Evolutionary conservation across 179 eudicot genomes (phyloP), one percentile per base, ranked within the genome.

Genomic region (Spergularia azorica): DNA sequence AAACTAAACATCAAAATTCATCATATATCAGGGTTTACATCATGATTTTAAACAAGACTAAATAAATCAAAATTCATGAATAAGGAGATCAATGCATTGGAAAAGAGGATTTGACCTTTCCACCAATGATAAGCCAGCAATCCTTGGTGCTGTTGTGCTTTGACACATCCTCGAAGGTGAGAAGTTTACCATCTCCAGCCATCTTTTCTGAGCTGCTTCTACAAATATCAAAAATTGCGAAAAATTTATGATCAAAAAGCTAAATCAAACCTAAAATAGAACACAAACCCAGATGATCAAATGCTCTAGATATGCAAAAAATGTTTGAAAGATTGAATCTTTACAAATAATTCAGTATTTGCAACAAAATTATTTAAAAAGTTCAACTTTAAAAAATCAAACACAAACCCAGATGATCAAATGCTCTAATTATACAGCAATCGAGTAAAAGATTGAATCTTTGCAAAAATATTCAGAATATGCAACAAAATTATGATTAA

Each of bases 51-150:
- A 52, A 18, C 38, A 15, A 58, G 43, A 57, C 11, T 11, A 17
- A 54, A 0, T 16, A 17, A 54, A 61, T 39, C 1, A 38, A 38
- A 57, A 3, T 55, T 13, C 18, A 43, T 16, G 18, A 20, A 21
- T 36, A 1, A 18, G 41, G n/a, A 79, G 46, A 74, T n/a, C 12
- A 61, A 70, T 41, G 36, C 48, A 79, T 26, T 26, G 32, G 32
- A 26, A 75, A 78, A 36, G 32, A 73, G 80, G 83, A 85, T 80
- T 86, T 79, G 72, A 91, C 96, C 92, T 91, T 91, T 70, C 92
- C 92, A 56, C 78, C 67, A 17, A 91, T 86, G 17, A 90, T 82
- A 7, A 91, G 84, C 96, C 96, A 91, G 61, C 96, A 91, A 83
- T 91, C 96, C 59, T 86, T 84, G 26, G 82, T 43, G 15, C 78